A percentile compares a stretch with the other conserved stretches of the same genome.
Evolutionary conservation across 2,329 filamentous ascomycete species (phyloP).

Genomic region (Colletotrichum sublineola): DNA sequence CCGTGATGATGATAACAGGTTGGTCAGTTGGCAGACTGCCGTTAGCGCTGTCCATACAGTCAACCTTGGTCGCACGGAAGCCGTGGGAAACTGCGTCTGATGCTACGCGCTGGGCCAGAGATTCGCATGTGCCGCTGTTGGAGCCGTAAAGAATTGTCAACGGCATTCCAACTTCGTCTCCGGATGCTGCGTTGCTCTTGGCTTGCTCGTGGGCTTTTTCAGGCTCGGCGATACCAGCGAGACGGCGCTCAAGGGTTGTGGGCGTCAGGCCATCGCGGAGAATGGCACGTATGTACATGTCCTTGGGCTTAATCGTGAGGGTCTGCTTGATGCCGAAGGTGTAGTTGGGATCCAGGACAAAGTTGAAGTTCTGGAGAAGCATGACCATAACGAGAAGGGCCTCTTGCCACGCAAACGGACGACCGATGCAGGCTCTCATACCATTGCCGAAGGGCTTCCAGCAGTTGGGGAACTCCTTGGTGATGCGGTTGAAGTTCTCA

Average conservation of each 20-base stretch:
- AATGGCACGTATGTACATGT: slow-evolving; percentile 70
- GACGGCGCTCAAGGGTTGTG: slow-evolving; percentile 59
- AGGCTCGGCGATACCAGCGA: slow-evolving; percentile 51
- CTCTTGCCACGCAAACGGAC: slow-evolving; percentile 68
- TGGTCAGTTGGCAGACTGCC: slow-evolving; percentile 68
- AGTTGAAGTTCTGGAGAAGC: slow-evolving; percentile 76
- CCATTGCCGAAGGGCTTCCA: slow-evolving; percentile 70
- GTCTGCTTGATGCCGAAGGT: slow-evolving; percentile 65
- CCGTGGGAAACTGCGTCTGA: slow-evolving; percentile 68
- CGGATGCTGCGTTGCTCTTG: slow-evolving; percentile 15
- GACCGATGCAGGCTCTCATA: slow-evolving; percentile 65
- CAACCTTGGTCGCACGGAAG: slow-evolving; percentile 63
- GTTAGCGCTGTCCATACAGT: slow-evolving; percentile 69
- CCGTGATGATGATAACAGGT: slow-evolving; percentile 73
- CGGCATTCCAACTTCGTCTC: slow-evolving; percentile 47
- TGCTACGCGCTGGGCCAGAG: slow-evolving; percentile 71
- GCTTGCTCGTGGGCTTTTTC: neutral
- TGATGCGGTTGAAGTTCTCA: slow-evolving; percentile 57
- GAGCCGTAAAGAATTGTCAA: slow-evolving; percentile 77
- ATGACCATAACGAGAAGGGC: slow-evolving; percentile 62
- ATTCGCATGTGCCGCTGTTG: slow-evolving; percentile 78
- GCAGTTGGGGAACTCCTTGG: slow-evolving; percentile 51
- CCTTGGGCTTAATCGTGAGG: slow-evolving; percentile 71
- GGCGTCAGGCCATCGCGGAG: slow-evolving; percentile 60
- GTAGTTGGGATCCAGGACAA: slow-evolving; percentile 71